A percentile compares a stretch with the other conserved stretches of the same genome.
These are phyloP conservation scores for Mycena maculata DNA, from an alignment of 768 basidiomycete genomes.

Conservation along the genomic window DNA sequence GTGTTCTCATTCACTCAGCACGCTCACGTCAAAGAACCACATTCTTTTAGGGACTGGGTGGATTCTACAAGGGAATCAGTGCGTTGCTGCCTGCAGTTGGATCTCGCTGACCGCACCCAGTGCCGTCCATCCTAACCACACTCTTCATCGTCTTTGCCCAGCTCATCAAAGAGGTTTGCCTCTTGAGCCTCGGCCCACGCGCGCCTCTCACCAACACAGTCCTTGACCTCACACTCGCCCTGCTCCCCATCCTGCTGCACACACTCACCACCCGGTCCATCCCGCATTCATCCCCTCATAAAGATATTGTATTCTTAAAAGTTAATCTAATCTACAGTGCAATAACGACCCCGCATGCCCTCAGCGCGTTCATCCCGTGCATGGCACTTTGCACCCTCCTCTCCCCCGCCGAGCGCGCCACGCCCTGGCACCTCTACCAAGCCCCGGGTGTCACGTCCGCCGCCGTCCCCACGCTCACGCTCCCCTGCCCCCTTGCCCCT, in stretches of 20 bases:
- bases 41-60: conserved; percentile 23
- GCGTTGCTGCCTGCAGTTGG: background rate
- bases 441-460: conserved; percentile 21
- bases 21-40: too few relatives aligned
- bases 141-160: background rate
- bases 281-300: background rate
- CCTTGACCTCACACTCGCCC: background rate
- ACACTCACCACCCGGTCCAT: conserved; percentile 18
- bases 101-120: background rate
- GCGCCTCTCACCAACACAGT: background rate
- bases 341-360: conserved; percentile 13
- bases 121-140: conserved; percentile 22
- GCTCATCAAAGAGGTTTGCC: too few relatives aligned
- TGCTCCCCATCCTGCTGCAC: conserved; percentile 14
- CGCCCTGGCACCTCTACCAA: conserved; percentile 18
- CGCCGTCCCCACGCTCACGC: background rate
- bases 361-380: conserved; percentile 2
- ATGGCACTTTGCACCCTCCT: conserved; percentile 15
- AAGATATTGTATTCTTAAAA: too few relatives aligned
- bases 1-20: too few relatives aligned
- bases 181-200: background rate
- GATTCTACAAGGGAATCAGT: conserved; percentile 27
- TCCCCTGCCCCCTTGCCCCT: background rate
- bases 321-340: background rate
- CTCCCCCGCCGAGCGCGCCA: conserved; percentile 19